A percentile compares a stretch with the other conserved stretches of the same genome.
Conservation (phyloP, 176 grass and related monocot genomes). For the Thalia dealbata region DNA sequence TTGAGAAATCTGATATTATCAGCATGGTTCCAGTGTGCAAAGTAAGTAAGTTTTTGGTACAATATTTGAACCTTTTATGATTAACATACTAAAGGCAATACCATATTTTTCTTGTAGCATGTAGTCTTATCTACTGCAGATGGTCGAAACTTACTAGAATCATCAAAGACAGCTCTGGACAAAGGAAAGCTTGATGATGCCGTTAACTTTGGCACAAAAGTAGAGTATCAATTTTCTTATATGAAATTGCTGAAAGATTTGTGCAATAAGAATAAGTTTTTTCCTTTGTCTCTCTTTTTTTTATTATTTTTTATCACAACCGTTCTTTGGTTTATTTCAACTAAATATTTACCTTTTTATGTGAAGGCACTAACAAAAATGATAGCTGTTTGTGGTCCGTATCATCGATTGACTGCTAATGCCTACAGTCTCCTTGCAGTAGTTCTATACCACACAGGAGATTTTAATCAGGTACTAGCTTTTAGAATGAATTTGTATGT, state of each 20-base stretch:
- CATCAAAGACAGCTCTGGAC: constrained; percentile 92
- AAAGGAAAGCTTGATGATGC: constrained; percentile 99
- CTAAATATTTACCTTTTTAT: constrained; percentile 4
- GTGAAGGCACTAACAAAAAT: constrained; percentile 87
- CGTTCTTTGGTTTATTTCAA: constrained; percentile 12
- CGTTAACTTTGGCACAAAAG: constrained; percentile 81
- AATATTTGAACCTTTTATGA: not conserved
- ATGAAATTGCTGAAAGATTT: not conserved
- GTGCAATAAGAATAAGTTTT: not conserved
- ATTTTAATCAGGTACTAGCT: constrained; percentile 80
- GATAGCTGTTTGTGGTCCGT: constrained; percentile 84
- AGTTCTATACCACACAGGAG: constrained; percentile 97
- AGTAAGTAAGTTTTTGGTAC: constrained; percentile 30
- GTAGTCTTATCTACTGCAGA: constrained; percentile 73
- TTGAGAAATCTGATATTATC: constrained; percentile 89
- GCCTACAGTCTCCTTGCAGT: constrained; percentile 97
- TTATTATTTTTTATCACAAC: not conserved
- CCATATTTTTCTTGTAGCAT: constrained; percentile 44
- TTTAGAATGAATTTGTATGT: not conserved
- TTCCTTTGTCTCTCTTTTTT: no score
- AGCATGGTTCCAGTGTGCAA: constrained; percentile 92
- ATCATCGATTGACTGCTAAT: constrained; percentile 89
- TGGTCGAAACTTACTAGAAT: constrained; percentile 89
- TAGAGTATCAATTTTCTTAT: constrained; percentile 10
- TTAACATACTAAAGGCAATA: not conserved